Base-by-base conservation (phyloP, 148 eudicot genomes). In the Fagopyrum tataricum region DNA sequence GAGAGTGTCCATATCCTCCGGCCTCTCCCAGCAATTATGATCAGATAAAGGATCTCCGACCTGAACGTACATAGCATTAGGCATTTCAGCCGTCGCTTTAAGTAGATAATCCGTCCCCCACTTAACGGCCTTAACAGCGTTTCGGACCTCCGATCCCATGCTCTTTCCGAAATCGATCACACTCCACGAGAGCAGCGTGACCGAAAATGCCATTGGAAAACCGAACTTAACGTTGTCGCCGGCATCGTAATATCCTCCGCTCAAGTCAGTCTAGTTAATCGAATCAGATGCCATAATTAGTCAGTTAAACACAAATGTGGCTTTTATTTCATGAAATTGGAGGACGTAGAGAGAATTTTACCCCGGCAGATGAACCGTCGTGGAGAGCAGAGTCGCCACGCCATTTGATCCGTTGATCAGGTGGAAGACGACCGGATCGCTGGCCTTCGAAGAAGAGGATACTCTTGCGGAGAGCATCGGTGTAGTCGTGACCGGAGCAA, bases 391-490 rank as follows among this genome's bases (percentile, higher is more conserved):
- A 95, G 82, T 92, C 88, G 4, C 87, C 75, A 72, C 99, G 96
- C 99, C 99, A 92, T n/a, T 66, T 80, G 53, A 95, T 71, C 62
- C 97, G 92, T 74, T 95, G 99, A 71, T 95, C 88, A 0, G 94
- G 84, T 0, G 99, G 99, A 5, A 95, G 94, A 40, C 78, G 72
- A 42, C 99, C 99, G 47, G 99, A 92, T 56, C 97, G 85, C 59
- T 92, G 99, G 58, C 97, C 99, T 77, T 95, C 99, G 72, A 95
- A 95, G 87, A 95, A 95, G 24, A 95, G 86, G 7, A 95, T 90
- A 80, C 99, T 87, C 72, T 95, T 92, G 4, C 81, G 70, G 31
- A 95, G 86, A 9, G 98, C 98, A 44, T 91, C 93, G 42, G 26
- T 24, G 80, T 95, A 95, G 78, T 95, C 78, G 43, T 90, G 98